Percentiles rank a stretch among this genome's conserved stretches.
phyloP scores from a whole-genome alignment of 2,329 filamentous ascomycete genomes.

The Penicillium sp. region DNA sequence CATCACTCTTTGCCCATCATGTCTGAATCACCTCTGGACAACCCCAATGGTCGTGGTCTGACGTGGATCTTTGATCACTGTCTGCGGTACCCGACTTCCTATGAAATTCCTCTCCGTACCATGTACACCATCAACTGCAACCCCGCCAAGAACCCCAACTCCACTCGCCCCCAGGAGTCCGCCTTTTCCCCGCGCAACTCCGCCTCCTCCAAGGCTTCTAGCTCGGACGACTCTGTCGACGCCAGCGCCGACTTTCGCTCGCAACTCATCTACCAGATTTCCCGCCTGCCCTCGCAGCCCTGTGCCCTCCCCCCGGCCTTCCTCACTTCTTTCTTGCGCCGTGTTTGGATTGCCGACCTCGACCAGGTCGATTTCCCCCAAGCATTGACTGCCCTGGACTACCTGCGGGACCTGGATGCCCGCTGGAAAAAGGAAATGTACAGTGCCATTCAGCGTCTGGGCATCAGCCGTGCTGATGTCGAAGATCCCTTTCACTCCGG shows the following conservation, averaged over 20 bases:
- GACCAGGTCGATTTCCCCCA: slow-evolving; percentile 65
- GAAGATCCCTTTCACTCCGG: slow-evolving; percentile 46
- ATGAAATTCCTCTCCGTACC: slow-evolving; percentile 66
- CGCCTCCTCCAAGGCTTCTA: slow-evolving; percentile 28
- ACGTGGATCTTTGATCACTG: slow-evolving; percentile 61
- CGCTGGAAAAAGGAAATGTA: slow-evolving; percentile 60
- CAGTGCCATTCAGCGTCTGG: slow-evolving; percentile 55
- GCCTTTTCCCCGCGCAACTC: slow-evolving; percentile 38
- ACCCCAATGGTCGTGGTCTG: slow-evolving; percentile 24
- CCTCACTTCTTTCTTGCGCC: slow-evolving; percentile 62
- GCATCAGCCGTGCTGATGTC: slow-evolving; percentile 52
- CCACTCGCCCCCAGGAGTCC: slow-evolving; percentile 33
- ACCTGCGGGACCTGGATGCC: slow-evolving; percentile 64
- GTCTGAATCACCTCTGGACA: not conserved
- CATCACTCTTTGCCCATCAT: not conserved
- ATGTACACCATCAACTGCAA: slow-evolving; percentile 68
- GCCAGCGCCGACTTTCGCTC: slow-evolving; percentile 46
- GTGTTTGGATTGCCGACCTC: slow-evolving; percentile 59
- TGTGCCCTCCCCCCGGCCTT: slow-evolving; percentile 63
- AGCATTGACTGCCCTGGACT: slow-evolving; percentile 65
- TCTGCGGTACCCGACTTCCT: slow-evolving; percentile 61
- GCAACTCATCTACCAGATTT: slow-evolving; percentile 53
- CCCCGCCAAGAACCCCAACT: slow-evolving; percentile 43
- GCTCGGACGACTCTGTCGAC: slow-evolving; percentile 25
- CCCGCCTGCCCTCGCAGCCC: slow-evolving; percentile 60